A percentile compares a stretch with the other conserved stretches of the same genome.
These are phyloP conservation scores for Backusella australiensis DNA, from an alignment of 192 early-diverging fungal species.

Conservation along the genomic window DNA sequence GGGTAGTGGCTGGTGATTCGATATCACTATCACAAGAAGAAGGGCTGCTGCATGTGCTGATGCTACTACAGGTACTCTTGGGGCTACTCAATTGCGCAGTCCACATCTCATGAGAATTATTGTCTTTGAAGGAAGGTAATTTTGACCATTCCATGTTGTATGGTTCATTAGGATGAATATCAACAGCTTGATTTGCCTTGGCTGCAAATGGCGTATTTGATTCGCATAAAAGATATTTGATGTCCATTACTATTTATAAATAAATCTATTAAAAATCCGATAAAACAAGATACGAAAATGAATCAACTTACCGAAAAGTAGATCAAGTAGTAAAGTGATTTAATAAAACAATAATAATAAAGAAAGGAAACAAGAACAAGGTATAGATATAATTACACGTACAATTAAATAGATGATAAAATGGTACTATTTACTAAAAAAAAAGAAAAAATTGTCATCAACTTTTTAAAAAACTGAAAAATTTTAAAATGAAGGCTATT, in stretches of 20 bases:
- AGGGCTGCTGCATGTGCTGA: conserved; percentile 3
- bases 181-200: neutral
- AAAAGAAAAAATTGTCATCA: conserved; percentile 3
- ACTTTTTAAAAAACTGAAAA: neutral
- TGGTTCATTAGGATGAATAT: neutral
- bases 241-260: neutral
- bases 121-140: neutral
- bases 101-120: neutral
- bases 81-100: conserved; percentile 1
- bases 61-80: conserved; percentile 14
- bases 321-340: neutral
- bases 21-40: neutral
- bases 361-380: neutral
- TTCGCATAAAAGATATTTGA: conserved; percentile 16
- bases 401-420: neutral
- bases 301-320: neutral
- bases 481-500: neutral
- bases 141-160: neutral
- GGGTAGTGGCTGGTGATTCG: neutral
- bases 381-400: neutral
- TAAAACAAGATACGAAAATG: neutral
- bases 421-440: neutral
- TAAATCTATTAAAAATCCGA: neutral
- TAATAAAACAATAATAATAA: neutral
- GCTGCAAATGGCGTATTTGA: neutral